Base-by-base conservation (phyloP, 2,329 filamentous ascomycete species). In the Nigrograna mackinnonii region DNA sequence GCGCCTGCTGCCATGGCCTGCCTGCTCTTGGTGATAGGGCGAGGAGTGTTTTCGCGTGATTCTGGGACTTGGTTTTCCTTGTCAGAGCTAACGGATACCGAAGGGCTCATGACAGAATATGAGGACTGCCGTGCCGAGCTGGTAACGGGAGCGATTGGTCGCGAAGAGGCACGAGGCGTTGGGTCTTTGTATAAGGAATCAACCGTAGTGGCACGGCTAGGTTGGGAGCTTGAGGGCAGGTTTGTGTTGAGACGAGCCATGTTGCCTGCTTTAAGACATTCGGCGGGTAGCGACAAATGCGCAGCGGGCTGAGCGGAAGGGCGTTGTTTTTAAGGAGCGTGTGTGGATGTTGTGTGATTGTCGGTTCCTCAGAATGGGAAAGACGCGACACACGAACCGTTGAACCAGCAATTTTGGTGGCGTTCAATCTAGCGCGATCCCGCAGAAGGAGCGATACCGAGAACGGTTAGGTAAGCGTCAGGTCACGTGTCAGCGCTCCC, bases 51-150 rank as follows among this genome's bases (percentile, higher is more conserved):
- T 26, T 56, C 50, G 43, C 55, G 56, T 31, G 58, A 60, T 18
- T 63, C 41, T 4, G 57, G 62, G 24, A 45, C 33, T 21, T 64
- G 46, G 49, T 77, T 77, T 43, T 78, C 75, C 47, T 76, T 74
- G 49, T 77, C 74, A 7, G 71, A 72, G 7, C 49, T 62, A 20
- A 47, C 46, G 2, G 65, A 64, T 6, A 49, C 58, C 6, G 57
- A 49, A 0, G 63, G 63, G 39, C 64, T 67, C 30, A 63, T 39
- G 5, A 66, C 62, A 3, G 64, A 64, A 38, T 64, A 66, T 3
- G 60, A 50, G 0, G 60, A 60, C 12, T 49, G 49, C 28, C 57
- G 61, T 41, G 47, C 49, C 16, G 49, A 50, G 21, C n/a, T 18
- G 38, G 41, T 41, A 6, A 36, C 40, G 21, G 35, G 33, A 5